Base-by-base conservation (phyloP, 129 eudicot species). In the Helianthus tuberosus region DNA sequence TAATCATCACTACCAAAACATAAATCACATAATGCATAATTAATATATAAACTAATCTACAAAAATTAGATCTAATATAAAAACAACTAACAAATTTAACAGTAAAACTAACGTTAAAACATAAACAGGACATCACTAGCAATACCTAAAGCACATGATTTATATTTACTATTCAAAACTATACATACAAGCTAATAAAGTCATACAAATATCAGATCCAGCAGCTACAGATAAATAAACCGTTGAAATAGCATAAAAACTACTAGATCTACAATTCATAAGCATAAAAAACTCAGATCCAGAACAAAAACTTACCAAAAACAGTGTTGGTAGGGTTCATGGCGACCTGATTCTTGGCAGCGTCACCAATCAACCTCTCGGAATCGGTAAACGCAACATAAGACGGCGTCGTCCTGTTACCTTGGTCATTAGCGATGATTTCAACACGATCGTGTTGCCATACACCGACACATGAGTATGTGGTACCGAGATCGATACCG, bases 391-490 rank as follows among this genome's bases (percentile, higher is more conserved):
- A 85, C 4, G 74, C 89, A n/a, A 85, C 89, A 8, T 85, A 85
- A 2, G 89, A 85, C 7, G 89, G 89, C 0, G 89, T 85, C 1
- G 89, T 85, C 17, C 89, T 54, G 80, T 82, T 85, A 6, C 89
- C 89, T 49, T 85, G 89, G 16, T 85, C 89, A 64, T 85, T 85
- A n/a, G 89, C 89, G 39, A 85, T 85, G 58, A 85, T 85, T 75
- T 85, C 89, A 48, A 85, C 86, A 66, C 89, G 82, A 36, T 85
- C 89, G 60, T 85, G 89, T 67, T 85, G 89, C 89, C 89, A 85
- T 11, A 85, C 89, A 23, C 89, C 89, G 6, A 85, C 89, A 14
- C 89, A 85, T 2, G 89, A 85, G 57, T 85, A 85, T 0, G 89
- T 85, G 4, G 89, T 85, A 3, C 89, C 89, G 0, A 85, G 79